Percentiles rank a stretch among this genome's conserved stretches.
Evolutionary conservation across 2,329 filamentous ascomycete species (phyloP).

Genomic region (Penicillium corylophilum): DNA sequence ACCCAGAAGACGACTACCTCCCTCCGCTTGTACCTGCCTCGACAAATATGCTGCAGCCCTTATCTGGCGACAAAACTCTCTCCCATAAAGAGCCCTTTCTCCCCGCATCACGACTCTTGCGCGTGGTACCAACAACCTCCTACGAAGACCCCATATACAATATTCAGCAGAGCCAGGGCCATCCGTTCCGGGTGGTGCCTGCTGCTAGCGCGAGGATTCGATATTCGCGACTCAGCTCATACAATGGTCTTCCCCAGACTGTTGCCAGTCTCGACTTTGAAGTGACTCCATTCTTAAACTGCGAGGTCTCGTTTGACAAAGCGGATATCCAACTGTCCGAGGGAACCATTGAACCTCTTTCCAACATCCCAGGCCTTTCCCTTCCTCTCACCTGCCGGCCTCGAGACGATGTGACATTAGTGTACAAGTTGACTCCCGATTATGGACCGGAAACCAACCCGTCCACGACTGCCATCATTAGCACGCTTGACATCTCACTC

Average conservation of each 20-base stretch:
- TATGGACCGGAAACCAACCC: slow-evolving; percentile 36
- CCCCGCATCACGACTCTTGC: slow-evolving; percentile 57
- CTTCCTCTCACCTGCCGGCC: slow-evolving; percentile 48
- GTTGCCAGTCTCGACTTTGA: slow-evolving; percentile 58
- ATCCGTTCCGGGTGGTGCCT: slow-evolving; percentile 55
- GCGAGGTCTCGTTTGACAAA: slow-evolving; percentile 51
- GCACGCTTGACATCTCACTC: slow-evolving; percentile 50
- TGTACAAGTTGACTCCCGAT: slow-evolving; percentile 53
- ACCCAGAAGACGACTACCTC: slow-evolving; percentile 52
- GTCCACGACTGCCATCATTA: slow-evolving; percentile 39
- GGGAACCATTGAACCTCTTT: slow-evolving; percentile 48
- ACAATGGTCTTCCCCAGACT: slow-evolving; percentile 46
- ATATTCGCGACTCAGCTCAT: slow-evolving; percentile 51
- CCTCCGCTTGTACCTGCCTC: slow-evolving; percentile 56
- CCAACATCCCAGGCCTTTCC: slow-evolving; percentile 33
- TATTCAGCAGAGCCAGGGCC: slow-evolving; percentile 54
- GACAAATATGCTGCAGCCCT: slow-evolving; percentile 57
- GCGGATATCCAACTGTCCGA: slow-evolving; percentile 49
- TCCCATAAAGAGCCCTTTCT: slow-evolving; percentile 52
- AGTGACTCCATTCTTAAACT: slow-evolving; percentile 52
- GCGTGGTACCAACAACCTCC: slow-evolving; percentile 54
- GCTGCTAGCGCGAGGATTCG: slow-evolving; percentile 57
- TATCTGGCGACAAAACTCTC: slow-evolving; percentile 51
- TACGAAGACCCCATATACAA: slow-evolving; percentile 52
- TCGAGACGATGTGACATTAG: slow-evolving; percentile 57